Base-by-base conservation (phyloP, 805 yeast species). In the Myxozyma melibiosi region DNA sequence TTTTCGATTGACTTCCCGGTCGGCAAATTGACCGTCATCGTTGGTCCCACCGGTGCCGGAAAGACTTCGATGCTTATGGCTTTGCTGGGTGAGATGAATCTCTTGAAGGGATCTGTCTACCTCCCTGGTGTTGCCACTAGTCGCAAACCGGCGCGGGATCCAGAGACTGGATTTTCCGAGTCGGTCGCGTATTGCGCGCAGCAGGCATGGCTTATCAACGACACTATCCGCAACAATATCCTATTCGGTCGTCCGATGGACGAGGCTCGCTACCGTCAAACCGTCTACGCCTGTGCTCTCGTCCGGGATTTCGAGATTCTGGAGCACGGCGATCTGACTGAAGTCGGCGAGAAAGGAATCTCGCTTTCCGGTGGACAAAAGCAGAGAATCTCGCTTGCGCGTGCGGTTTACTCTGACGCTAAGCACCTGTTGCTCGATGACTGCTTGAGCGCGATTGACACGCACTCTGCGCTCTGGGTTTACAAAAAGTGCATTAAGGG, bases 351-450 rank as follows among this genome's bases (percentile, higher is more conserved):
- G 74, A 91, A 92, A 76, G 99, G 99, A 72, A 89, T 92, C 55
- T 85, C 97, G 0, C 77, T 92, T 56, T 90, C 97, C 24, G 99
- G 98, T 66, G 98, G 99, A 56, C 99, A 92, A 74, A 92, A 92
- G 70, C 97, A 91, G 74, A 84, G 98, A 73, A 91, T 92, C 34
- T 90, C 97, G 0, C 77, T 92, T 54, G 99, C 99, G 1, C 83
- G 99, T 70, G 97, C 98, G 0, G 75, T 92, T 62, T 92, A 92
- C 71, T 90, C 96, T 1, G 80, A 82, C 66, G 85, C 97, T 0
- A 83, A 84, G 60, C 89, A 88, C 68, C 78, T 92, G 37, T 73
- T 92, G 61, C 76, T 92, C 43, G 99, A 92, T 74, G 99, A 92
- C 73, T 91, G 97, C 76, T 79, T 92, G 67, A 85, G 94, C 71